phyloP scores from a whole-genome alignment of 352 stramenopile species.

The Phytophthora hybrid region DNA sequence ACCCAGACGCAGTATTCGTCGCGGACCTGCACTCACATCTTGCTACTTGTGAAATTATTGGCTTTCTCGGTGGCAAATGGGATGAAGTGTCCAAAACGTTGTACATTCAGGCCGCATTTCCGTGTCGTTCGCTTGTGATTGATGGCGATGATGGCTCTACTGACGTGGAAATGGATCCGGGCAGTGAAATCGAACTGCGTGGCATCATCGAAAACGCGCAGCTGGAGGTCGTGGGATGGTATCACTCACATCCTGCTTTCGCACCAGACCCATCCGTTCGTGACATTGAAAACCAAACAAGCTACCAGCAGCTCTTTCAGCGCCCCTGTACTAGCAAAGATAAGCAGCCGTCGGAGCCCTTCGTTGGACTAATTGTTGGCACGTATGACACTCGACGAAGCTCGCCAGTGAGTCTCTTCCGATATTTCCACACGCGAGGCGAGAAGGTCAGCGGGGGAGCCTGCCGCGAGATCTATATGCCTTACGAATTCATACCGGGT shows the following conservation, averaged over 20 bases:
- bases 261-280: slow-evolving; percentile 92
- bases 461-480: slow-evolving; percentile 66
- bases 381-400: slow-evolving; percentile 91
- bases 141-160: slow-evolving; percentile 91
- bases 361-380: slow-evolving; percentile 95
- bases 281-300: slow-evolving; percentile 95
- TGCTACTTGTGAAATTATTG: slow-evolving; percentile 95
- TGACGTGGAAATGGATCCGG: slow-evolving; percentile 96
- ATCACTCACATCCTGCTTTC: slow-evolving; percentile 95
- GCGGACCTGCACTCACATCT: slow-evolving; percentile 95
- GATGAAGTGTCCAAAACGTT: slow-evolving; percentile 82
- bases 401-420: slow-evolving; percentile 80
- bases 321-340: slow-evolving; percentile 39
- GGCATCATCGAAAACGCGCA: slow-evolving; percentile 91
- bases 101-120: slow-evolving; percentile 94
- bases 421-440: slow-evolving; percentile 81
- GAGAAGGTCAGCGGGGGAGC: slow-evolving; percentile 74
- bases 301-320: slow-evolving; percentile 93
- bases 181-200: slow-evolving; percentile 90
- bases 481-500: slow-evolving; percentile 71
- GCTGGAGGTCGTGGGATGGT: slow-evolving; percentile 95
- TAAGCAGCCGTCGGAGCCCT: slow-evolving; percentile 74
- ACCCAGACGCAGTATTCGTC: slow-evolving; percentile 91
- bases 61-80: slow-evolving; percentile 93
- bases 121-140: slow-evolving; percentile 90